Evolutionary conservation across 129 eudicot species (phyloP).

Genomic region (Centaurea solstitialis): DNA sequence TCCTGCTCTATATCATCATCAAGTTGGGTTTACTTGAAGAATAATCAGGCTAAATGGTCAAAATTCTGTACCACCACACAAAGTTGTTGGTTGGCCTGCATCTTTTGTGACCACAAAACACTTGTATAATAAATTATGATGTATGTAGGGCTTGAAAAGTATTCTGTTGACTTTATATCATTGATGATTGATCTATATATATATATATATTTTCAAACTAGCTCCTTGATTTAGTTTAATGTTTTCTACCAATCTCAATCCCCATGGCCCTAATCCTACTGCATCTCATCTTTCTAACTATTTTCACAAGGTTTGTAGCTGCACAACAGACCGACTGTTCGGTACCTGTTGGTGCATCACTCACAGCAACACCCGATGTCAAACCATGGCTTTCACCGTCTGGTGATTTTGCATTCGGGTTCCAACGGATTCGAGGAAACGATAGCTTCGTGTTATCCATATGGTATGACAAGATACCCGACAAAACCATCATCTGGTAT

Average conservation of each 20-base stretch:
- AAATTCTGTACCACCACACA: too few relatives aligned
- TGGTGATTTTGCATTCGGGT: conserved; percentile 49
- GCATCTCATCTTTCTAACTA: conserved; percentile 6
- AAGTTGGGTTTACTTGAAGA: not conserved
- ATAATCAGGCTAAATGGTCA: not conserved
- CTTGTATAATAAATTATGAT: not conserved
- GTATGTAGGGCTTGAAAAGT: not conserved
- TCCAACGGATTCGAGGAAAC: conserved; percentile 5
- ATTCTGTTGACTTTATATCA: conserved; percentile 1
- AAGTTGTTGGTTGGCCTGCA: too few relatives aligned
- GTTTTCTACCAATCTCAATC: not conserved
- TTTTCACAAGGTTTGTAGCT: conserved; percentile 4
- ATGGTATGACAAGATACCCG: conserved; percentile 39
- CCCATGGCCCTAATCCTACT: conserved; percentile 1
- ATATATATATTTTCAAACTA: not conserved
- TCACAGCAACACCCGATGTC: conserved; percentile 14
- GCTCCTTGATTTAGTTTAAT: not conserved
- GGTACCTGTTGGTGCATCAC: conserved; percentile 24
- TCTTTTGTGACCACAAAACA: not conserved
- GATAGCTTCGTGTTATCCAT: conserved; percentile 34
- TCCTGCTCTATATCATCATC: not conserved
- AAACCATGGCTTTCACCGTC: conserved; percentile 42
- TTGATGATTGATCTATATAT: too few relatives aligned
- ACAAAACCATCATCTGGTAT: conserved; percentile 42
- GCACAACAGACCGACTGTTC: conserved; percentile 21